phyloP scores from a whole-genome alignment of 2,329 filamentous ascomycete genomes.

The Sporothrix dimorphospora region DNA sequence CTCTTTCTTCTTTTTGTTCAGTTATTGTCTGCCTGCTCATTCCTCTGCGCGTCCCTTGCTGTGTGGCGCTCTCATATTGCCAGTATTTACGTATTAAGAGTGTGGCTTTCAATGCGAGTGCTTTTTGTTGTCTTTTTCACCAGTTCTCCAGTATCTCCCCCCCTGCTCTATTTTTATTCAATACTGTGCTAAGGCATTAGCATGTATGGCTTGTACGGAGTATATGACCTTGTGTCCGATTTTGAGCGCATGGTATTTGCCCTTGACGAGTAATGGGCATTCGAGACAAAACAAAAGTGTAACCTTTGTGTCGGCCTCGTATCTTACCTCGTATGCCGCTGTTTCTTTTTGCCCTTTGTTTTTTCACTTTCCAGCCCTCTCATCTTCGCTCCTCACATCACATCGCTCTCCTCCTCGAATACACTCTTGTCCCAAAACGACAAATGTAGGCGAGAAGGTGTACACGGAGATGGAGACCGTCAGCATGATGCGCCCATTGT shows the following conservation, averaged over 20 bases:
- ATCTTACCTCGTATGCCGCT: no score
- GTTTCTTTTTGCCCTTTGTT: no score
- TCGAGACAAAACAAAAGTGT: neutral
- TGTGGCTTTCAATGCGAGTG: neutral
- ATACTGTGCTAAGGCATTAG: neutral
- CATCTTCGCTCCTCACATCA: neutral
- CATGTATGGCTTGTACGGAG: neutral
- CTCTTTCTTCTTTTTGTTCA: neutral
- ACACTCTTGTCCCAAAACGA: neutral
- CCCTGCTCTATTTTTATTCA: neutral
- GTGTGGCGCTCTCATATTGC: neutral
- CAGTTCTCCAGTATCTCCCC: neutral
- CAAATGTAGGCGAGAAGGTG: constrained; percentile 9
- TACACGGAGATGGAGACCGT: neutral
- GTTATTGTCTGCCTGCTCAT: neutral
- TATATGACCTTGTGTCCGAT: no score
- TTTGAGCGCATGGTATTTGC: neutral
- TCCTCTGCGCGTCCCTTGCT: neutral
- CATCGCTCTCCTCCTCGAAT: neutral
- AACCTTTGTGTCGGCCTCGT: neutral
- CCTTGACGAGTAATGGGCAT: neutral
- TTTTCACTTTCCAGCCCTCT: neutral
- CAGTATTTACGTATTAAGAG: neutral
- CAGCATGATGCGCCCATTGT: neutral
- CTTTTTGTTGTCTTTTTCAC: neutral